Evolutionary conservation across 2,329 filamentous ascomycete genomes (phyloP), one percentile per base, ranked within the genome.

Genomic region (Lachnellula occidentalis): DNA sequence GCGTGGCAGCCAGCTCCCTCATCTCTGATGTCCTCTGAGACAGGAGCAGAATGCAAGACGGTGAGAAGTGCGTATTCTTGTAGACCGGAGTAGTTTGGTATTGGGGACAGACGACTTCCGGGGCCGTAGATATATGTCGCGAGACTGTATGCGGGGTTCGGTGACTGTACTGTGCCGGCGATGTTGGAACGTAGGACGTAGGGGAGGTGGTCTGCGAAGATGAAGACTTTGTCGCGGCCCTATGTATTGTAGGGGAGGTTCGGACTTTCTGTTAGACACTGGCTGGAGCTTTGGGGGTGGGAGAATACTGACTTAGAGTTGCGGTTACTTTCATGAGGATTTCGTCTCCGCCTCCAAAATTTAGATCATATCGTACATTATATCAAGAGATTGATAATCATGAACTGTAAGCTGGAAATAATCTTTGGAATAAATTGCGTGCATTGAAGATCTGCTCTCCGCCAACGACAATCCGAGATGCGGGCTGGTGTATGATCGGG

Each of bases 41-140:
- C 62, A 36, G 67, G 67, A 14, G 67, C 64, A 1, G 66, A 57
- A 34, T 54, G 59, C 1, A 57, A 57, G 9, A 61, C 59, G 49
- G 72, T 68, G 8, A 69, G 53, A 19, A 73, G 34, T 1, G 69
- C 64, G 50, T 72, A 74, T 61, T 76, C 62, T 50, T 74, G 72
- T 6, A 74, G 58, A 1, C 67, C 73, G 3, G 48, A 15, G 12
- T 7, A 31, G 22, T 51, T 24, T 4, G n/a, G 27, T 2, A 31
- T 49, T 48, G 17, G 42, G 4, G 34, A n/a, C 3, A 43, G 36
- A 12, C 11, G 1, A 11, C 50, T 12, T 2, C 42, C 14, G 31
- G 34, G 34, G 2, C n/a, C 31, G 6, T 36, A 61, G 47, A 72
- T 59, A 2, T 66, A 59, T 48, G 71, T 66, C 12, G 70, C 70